A percentile compares a stretch with the other conserved stretches of the same genome.
These are phyloP conservation scores for Nakaseomyces sp. DNA, from an alignment of 1,139 yeast genomes.

Conservation along the genomic window DNA sequence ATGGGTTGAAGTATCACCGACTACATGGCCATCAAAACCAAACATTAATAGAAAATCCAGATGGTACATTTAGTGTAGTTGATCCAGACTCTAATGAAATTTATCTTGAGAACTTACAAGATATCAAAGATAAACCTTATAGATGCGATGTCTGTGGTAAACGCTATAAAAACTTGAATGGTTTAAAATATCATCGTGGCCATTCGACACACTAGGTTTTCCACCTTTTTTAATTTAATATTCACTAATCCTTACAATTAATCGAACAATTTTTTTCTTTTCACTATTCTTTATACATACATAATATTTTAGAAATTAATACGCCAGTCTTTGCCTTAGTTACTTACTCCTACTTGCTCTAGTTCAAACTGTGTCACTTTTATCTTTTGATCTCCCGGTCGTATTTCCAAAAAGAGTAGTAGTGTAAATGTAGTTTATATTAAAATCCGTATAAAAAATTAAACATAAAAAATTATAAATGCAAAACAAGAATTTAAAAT, in stretches of 20 bases:
- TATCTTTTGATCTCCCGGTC: no score
- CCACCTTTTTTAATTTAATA: neutral
- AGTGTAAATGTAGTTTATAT: no score
- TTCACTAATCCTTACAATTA: neutral
- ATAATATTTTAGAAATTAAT: neutral
- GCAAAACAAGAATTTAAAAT: no score
- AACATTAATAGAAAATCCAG: conserved; percentile 79
- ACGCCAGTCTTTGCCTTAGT: neutral
- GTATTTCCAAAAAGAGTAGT: no score
- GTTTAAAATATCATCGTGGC: conserved; percentile 92
- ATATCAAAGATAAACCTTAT: conserved; percentile 96
- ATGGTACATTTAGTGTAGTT: conserved; percentile 84
- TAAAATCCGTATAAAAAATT: no score
- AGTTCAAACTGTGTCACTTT: no score
- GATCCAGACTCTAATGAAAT: conserved; percentile 91
- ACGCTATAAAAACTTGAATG: conserved; percentile 90
- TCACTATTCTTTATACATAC: neutral
- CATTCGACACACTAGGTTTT: conserved; percentile 74
- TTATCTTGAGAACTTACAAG: conserved; percentile 69
- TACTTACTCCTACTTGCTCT: no score
- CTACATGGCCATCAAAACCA: conserved; percentile 97
- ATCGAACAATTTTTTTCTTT: neutral
- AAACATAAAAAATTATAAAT: no score
- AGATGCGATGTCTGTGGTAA: conserved; percentile 98
- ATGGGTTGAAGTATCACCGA: conserved; percentile 91